phyloP scores from a whole-genome alignment of 176 grass and related monocot species.

The Aegilops longissima region DNA sequence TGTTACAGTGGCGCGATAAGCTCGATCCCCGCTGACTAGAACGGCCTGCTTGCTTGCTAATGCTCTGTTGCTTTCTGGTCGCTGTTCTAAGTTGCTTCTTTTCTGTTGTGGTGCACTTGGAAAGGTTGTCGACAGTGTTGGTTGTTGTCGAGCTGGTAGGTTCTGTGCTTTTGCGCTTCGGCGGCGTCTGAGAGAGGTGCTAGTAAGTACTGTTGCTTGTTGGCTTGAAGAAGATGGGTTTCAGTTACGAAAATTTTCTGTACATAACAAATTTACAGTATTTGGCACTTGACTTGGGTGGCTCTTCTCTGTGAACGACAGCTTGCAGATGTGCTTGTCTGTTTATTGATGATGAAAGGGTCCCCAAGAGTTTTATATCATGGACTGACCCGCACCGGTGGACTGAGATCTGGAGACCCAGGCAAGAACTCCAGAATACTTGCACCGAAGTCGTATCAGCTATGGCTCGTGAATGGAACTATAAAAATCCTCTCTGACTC shows the following conservation, averaged over 20 bases:
- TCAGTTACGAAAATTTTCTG: background rate
- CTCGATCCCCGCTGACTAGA: background rate
- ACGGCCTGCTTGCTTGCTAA: constrained; percentile 10
- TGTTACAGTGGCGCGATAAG: constrained; percentile 1
- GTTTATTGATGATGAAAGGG: too few relatives aligned
- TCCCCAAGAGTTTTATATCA: too few relatives aligned
- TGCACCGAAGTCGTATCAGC: background rate
- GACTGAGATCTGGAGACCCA: background rate
- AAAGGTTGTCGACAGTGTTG: background rate
- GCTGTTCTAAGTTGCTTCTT: background rate
- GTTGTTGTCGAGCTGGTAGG: constrained; percentile 1
- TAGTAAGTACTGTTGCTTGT: background rate
- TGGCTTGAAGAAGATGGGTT: background rate
- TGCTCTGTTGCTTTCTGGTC: background rate
- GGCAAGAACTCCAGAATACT: background rate
- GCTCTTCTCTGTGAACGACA: background rate
- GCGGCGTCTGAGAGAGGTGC: background rate
- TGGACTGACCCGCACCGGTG: too few relatives aligned
- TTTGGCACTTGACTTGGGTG: background rate
- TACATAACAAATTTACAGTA: background rate
- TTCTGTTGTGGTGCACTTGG: constrained; percentile 15
- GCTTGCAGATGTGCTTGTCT: background rate
- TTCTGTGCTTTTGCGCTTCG: background rate
- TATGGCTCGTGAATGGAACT: background rate
- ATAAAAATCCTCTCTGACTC: background rate